Conservation (phyloP, 2,329 filamentous ascomycete species). For the Coniochaeta ligniaria region DNA sequence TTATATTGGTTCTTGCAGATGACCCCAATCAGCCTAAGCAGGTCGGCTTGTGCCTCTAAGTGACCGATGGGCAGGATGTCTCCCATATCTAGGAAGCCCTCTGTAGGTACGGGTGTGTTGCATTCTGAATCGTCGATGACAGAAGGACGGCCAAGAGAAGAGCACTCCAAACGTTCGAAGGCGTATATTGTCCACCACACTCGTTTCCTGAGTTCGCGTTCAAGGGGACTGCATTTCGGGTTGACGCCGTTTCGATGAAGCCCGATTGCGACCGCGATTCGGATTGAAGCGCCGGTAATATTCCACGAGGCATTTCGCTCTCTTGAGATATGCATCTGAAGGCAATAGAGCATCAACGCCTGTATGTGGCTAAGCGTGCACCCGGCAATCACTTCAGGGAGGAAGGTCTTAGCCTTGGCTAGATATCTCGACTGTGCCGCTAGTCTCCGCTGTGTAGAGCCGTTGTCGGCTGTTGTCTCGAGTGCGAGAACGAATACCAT, state of each 20-base stretch:
- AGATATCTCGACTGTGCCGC: slow-evolving; percentile 5
- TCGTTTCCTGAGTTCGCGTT: slow-evolving; percentile 19
- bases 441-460: no score
- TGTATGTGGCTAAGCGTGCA: slow-evolving; percentile 11
- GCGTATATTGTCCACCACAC: slow-evolving; percentile 24
- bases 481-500: slow-evolving; percentile 14
- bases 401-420: slow-evolving; percentile 5
- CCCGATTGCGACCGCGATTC: slow-evolving; percentile 11
- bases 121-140: slow-evolving; percentile 22
- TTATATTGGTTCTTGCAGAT: slow-evolving; percentile 20
- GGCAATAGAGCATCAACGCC: slow-evolving; percentile 13
- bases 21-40: slow-evolving; percentile 16
- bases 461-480: slow-evolving; percentile 4
- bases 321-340: slow-evolving; percentile 11
- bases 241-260: slow-evolving; percentile 10
- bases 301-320: slow-evolving; percentile 13
- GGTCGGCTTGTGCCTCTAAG: slow-evolving; percentile 11
- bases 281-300: slow-evolving; percentile 11
- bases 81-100: slow-evolving; percentile 16
- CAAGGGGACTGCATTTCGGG: slow-evolving; percentile 4
- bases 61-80: slow-evolving; percentile 14
- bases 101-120: slow-evolving; percentile 16
- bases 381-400: slow-evolving; percentile 9
- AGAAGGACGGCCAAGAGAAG: slow-evolving; percentile 20
- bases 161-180: slow-evolving; percentile 23